A percentile compares a stretch with the other conserved stretches of the same genome.
Conservation (phyloP, 2,329 filamentous ascomycete genomes). For the Trichoderma sp. region DNA sequence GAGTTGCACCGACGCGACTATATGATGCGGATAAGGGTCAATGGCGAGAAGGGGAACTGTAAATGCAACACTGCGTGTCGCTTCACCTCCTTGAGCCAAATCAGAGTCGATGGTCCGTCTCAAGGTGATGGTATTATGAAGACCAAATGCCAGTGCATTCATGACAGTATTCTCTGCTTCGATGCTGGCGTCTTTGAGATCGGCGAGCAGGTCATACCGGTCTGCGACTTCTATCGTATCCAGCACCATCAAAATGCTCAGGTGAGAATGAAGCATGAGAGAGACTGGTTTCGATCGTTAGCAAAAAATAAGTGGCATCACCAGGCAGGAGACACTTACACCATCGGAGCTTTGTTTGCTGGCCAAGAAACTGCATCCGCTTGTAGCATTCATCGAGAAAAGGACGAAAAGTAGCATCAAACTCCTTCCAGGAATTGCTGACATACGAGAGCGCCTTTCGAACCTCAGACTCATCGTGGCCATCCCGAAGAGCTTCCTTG, state of each 20-base stretch:
- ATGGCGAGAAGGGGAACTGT: not conserved
- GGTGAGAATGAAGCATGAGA: conserved; percentile 1
- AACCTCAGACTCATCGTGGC: conserved; percentile 1
- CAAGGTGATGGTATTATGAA: conserved; percentile 5
- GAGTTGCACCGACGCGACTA: not conserved
- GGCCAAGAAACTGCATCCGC: conserved; percentile 1
- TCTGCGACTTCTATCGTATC: conserved; percentile 9
- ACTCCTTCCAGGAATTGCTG: not conserved
- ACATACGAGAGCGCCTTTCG: conserved; percentile 1
- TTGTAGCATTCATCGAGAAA: conserved; percentile 7
- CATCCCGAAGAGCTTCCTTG: conserved; percentile 4
- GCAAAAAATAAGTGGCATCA: too few species aligned
- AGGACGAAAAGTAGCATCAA: conserved; percentile 1
- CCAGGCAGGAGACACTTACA: too few species aligned
- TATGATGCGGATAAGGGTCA: conserved; percentile 6
- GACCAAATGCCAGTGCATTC: not conserved
- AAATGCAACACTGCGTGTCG: not conserved
- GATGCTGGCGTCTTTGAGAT: conserved; percentile 10
- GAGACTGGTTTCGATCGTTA: too few species aligned
- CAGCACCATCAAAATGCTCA: conserved; percentile 2
- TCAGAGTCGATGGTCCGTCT: not conserved
- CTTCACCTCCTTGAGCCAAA: not conserved
- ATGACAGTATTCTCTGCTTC: conserved; percentile 7
- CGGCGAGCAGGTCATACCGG: conserved; percentile 1
- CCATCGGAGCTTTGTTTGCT: conserved; percentile 9